Evolutionary conservation across 306 rosid genomes (phyloP).

Genomic region (Datisca glomerata): DNA sequence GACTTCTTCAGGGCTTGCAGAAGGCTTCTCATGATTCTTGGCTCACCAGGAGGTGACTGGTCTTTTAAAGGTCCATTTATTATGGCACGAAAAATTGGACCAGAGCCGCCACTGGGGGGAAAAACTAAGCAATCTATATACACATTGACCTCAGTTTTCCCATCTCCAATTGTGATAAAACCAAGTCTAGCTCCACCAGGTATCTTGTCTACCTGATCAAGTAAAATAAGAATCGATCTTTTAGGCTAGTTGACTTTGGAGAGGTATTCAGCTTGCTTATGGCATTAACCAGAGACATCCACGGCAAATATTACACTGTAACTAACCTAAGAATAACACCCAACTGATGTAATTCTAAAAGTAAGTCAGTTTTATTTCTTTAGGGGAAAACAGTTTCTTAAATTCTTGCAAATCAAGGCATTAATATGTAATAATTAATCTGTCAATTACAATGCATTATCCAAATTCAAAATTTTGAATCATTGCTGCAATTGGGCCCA

Average conservation of each 20-base stretch:
- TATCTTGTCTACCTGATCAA: conserved; percentile 70
- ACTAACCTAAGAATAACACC: too few species aligned
- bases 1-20: conserved; percentile 69
- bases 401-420: too few species aligned
- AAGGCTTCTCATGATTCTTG: conserved; percentile 89
- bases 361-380: too few species aligned
- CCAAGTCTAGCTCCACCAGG: conserved; percentile 81
- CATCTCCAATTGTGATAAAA: conserved; percentile 68
- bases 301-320: too few species aligned
- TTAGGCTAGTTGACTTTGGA: background rate
- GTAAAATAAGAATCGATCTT: conserved; percentile 6
- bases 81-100: conserved; percentile 69
- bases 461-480: too few species aligned
- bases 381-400: too few species aligned
- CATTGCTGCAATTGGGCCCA: too few species aligned
- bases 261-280: conserved; percentile 5
- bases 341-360: too few species aligned
- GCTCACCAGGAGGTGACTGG: conserved; percentile 71
- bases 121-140: conserved; percentile 79
- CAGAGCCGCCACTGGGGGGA: conserved; percentile 37
- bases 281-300: too few species aligned
- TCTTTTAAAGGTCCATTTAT: conserved; percentile 70
- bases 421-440: too few species aligned
- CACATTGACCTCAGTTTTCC: conserved; percentile 66
- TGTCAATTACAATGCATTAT: too few species aligned